phyloP scores from a whole-genome alignment of 768 basidiomycete genomes.

The Phlebiopsis flavidoalba region DNA sequence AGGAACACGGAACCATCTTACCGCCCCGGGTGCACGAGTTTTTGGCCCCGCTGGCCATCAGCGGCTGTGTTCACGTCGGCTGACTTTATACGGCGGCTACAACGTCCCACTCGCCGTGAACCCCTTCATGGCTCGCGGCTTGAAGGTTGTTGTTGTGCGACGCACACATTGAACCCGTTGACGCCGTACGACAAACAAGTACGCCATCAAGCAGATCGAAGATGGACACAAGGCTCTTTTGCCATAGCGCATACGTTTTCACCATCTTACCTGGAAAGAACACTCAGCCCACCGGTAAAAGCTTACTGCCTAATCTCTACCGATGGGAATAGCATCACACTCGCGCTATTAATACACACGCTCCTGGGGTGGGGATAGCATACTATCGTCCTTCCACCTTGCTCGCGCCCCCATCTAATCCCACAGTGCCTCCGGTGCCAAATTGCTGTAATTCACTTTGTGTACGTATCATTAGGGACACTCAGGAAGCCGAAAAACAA shows the following conservation, averaged over 20 bases:
- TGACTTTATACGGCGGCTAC: constrained; percentile 74
- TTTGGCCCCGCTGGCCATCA: constrained; percentile 79
- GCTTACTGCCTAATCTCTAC: constrained; percentile 52
- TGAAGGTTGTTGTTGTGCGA: constrained; percentile 71
- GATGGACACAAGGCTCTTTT: constrained; percentile 65
- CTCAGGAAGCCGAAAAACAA: constrained; percentile 71
- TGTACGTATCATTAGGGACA: constrained; percentile 81
- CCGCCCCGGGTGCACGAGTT: constrained; percentile 70
- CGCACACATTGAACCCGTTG: constrained; percentile 52
- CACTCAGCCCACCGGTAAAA: constrained; percentile 49
- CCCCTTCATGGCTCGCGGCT: constrained; percentile 61
- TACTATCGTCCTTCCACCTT: constrained; percentile 68
- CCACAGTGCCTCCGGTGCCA: constrained; percentile 71
- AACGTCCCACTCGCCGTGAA: constrained; percentile 71
- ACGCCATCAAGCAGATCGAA: constrained; percentile 72
- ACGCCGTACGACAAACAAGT: constrained; percentile 74
- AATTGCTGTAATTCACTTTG: constrained; percentile 83
- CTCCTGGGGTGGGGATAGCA: constrained; percentile 91
- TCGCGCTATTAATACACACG: constrained; percentile 69
- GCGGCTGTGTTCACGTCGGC: constrained; percentile 69
- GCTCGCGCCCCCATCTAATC: constrained; percentile 71
- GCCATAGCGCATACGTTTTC: constrained; percentile 58
- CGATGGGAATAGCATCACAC: constrained; percentile 77
- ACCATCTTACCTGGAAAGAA: constrained; percentile 61
- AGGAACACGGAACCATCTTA: constrained; percentile 77